A percentile compares a stretch with the other conserved stretches of the same genome.
phyloP scores from a whole-genome alignment of 2,329 filamentous ascomycete genomes.

The Pezicula carpinea region DNA sequence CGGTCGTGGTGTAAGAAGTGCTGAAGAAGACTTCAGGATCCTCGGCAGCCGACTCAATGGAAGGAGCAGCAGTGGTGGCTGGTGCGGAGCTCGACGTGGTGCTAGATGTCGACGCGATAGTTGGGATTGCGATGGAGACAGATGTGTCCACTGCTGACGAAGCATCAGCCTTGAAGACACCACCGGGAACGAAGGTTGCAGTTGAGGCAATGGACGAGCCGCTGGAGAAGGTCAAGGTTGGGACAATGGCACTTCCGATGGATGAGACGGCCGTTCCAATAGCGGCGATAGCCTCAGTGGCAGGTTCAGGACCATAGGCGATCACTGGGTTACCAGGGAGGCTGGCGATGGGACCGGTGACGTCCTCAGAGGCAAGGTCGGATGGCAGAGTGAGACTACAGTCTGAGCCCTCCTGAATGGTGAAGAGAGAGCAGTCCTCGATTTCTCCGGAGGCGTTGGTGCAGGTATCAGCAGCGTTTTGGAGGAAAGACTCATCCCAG shows the following conservation, averaged over 20 bases:
- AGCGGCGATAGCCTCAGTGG: conserved; percentile 20
- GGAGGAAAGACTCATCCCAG: conserved; percentile 67
- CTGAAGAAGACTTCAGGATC: conserved; percentile 32
- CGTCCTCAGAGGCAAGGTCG: conserved; percentile 54
- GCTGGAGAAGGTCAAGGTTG: conserved; percentile 25
- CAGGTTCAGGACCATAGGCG: conserved; percentile 37
- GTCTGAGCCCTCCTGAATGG: conserved; percentile 54
- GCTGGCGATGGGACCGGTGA: conserved; percentile 42
- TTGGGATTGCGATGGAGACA: not conserved
- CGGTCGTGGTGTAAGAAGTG: conserved; percentile 49
- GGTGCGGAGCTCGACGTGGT: not conserved
- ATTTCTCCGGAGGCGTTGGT: conserved; percentile 66
- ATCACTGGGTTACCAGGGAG: conserved; percentile 63
- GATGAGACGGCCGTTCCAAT: conserved; percentile 12
- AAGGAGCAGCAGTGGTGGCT: conserved; percentile 6
- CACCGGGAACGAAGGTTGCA: conserved; percentile 23
- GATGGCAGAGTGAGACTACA: conserved; percentile 63
- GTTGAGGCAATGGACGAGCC: conserved; percentile 15
- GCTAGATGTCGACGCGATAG: not conserved
- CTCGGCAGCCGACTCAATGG: conserved; percentile 13
- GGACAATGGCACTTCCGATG: conserved; percentile 15
- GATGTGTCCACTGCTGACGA: not conserved
- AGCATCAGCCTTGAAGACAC: conserved; percentile 24
- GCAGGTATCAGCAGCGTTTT: conserved; percentile 70
- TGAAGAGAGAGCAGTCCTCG: conserved; percentile 71